Conservation (phyloP, 306 rosid genomes). For the Cicer pinnatifidum region DNA sequence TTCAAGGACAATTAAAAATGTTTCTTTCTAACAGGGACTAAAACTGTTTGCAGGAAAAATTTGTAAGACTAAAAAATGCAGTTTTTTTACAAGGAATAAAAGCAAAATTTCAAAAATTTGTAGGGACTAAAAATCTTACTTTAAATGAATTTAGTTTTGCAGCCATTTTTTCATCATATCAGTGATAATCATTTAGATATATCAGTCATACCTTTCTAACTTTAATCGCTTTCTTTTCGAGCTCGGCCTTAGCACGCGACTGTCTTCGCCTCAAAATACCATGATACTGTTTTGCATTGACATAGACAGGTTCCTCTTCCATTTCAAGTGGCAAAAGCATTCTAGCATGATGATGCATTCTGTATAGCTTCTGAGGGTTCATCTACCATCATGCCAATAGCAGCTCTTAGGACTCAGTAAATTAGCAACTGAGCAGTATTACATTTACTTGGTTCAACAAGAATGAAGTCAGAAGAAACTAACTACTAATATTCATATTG, state of each 20-base stretch:
- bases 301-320: slow-evolving; percentile 94
- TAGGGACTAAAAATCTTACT: no score
- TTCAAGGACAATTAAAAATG: no score
- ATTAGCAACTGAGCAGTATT: slow-evolving; percentile 3
- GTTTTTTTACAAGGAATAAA: no score
- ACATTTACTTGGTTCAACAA: slow-evolving; percentile 32
- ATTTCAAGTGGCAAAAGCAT: slow-evolving; percentile 85
- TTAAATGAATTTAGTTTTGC: background rate
- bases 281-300: slow-evolving; percentile 93
- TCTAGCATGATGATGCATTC: slow-evolving; percentile 76
- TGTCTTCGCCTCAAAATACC: slow-evolving; percentile 89
- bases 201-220: slow-evolving; percentile 67
- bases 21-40: no score
- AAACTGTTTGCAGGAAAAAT: no score
- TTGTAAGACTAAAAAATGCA: no score
- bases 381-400: slow-evolving; percentile 56
- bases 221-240: slow-evolving; percentile 69
- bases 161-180: background rate
- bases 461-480: background rate
- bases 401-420: slow-evolving; percentile 39
- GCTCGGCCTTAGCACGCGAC: slow-evolving; percentile 90
- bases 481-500: no score
- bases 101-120: no score
- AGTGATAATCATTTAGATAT: background rate
- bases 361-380: slow-evolving; percentile 58